Base-by-base conservation (phyloP, 345 rosid genomes). In the Geranium brycei region DNA sequence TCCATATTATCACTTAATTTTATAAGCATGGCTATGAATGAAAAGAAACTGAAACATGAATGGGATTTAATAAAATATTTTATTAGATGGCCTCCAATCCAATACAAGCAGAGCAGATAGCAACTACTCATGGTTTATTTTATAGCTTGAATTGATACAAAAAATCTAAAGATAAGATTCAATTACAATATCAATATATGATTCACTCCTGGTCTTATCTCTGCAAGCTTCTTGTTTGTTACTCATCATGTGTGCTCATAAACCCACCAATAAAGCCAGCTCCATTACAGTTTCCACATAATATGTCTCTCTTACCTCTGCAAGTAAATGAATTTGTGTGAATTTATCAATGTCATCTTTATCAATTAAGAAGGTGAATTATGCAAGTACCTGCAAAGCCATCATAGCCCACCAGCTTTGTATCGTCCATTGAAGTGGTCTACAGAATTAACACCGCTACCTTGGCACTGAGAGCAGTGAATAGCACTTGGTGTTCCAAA, bases 381-480 rank as follows among this genome's bases (percentile, higher is more conserved):
- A 47, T 47, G 13, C 53, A 10, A 47, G 53, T 2, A 47, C 53
- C 53, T 47, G 53, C 53, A 47, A 11, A 47, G 96, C 98, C 96
- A 92, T 70, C 96, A 92, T 66, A 84, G 69, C 0, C 73, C 93
- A 47, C 98, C 96, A 3, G 95, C 96, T 82, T 92, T 92, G 62
- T 89, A 89, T 80, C 72, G 87, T n/a, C 98, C 98, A 68, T 86
- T 83, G 79, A 87, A 92, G 87, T 87, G 96, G 78, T 92, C 96
- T 31, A 59, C 84, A 28, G 93, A 76, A 73, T 92, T 92, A 68
- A 89, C 88, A 40, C 95, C 98, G 15, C 76, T 75, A 67, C 98
- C 98, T 76, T 79, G 53, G 80, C 95, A 92, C 72, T 87, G 93
- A 58, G 81, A 16, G 73, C 96, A 92, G 11, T 47, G 7, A 47